phyloP scores from a whole-genome alignment of 345 rosid genomes.

The Euphorbia lathyris region DNA sequence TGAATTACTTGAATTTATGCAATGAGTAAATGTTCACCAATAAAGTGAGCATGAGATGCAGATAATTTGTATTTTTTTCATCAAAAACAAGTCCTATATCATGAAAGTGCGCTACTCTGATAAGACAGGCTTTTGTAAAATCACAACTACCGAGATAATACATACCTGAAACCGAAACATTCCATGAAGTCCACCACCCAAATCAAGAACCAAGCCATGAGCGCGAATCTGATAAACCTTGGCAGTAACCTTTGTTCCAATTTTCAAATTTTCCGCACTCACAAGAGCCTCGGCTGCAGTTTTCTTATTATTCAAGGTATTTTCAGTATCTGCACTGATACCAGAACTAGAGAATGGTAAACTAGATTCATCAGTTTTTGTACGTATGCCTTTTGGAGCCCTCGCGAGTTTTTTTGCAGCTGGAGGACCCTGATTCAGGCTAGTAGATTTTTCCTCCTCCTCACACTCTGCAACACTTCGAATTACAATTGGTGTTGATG shows the following conservation, averaged over 20 bases:
- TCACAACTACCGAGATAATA: not conserved
- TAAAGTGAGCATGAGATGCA: not conserved
- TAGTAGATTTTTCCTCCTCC: slow-evolving; percentile 55
- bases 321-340: slow-evolving; percentile 7
- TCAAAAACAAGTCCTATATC: not conserved
- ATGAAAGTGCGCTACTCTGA: not conserved
- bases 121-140: not conserved
- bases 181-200: slow-evolving; percentile 88
- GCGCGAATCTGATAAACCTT: slow-evolving; percentile 63
- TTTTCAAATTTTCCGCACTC: slow-evolving; percentile 49
- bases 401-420: slow-evolving; percentile 27
- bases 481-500: slow-evolving; percentile 59
- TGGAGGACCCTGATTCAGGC: slow-evolving; percentile 30
- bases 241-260: slow-evolving; percentile 62
- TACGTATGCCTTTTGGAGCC: slow-evolving; percentile 21
- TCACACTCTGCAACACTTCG: slow-evolving; percentile 89
- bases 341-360: slow-evolving; percentile 13
- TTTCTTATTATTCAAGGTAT: slow-evolving; percentile 17
- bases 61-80: not conserved
- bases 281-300: slow-evolving; percentile 23
- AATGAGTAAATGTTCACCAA: not conserved
- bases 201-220: slow-evolving; percentile 81
- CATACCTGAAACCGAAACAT: slow-evolving; percentile 82
- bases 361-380: slow-evolving; percentile 21
- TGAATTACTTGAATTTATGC: not conserved